Percentiles rank a stretch among this genome's conserved stretches.
These are phyloP conservation scores for Polymyxa betae DNA, from an alignment of 208 protist species.

Conservation along the genomic window DNA sequence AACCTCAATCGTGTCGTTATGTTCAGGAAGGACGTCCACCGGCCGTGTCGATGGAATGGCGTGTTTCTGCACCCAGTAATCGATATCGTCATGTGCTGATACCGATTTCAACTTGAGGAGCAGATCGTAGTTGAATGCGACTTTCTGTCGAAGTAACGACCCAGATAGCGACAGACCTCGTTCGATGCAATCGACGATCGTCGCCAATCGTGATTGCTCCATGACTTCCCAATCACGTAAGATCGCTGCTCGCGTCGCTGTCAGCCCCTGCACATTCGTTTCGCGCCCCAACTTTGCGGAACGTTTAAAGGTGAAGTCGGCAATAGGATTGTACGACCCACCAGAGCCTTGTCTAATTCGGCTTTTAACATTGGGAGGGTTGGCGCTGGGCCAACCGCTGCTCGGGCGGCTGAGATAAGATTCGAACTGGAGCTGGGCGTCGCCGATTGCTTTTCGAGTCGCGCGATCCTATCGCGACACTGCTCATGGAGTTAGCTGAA, in stretches of 20 bases:
- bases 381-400: background rate
- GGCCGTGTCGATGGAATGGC: no score
- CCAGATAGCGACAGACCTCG: background rate
- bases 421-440: background rate
- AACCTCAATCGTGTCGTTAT: background rate
- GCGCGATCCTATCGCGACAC: background rate
- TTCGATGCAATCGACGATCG: background rate
- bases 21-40: no score
- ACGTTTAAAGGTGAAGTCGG: background rate
- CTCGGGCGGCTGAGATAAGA: background rate
- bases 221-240: background rate
- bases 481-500: background rate
- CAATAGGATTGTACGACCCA: background rate
- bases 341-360: background rate
- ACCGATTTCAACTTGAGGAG: background rate
- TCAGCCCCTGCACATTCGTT: background rate
- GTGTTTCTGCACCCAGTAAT: constrained; percentile 3
- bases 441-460: background rate
- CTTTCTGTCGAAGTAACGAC: background rate
- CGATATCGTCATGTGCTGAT: background rate
- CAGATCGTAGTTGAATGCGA: background rate
- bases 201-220: background rate
- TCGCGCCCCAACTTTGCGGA: background rate
- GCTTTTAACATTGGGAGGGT: background rate
- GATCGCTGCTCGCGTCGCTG: background rate